Evolutionary conservation across 2,329 filamentous ascomycete genomes (phyloP), one percentile per base, ranked within the genome.

Genomic region (Ophiosphaerella korrae): DNA sequence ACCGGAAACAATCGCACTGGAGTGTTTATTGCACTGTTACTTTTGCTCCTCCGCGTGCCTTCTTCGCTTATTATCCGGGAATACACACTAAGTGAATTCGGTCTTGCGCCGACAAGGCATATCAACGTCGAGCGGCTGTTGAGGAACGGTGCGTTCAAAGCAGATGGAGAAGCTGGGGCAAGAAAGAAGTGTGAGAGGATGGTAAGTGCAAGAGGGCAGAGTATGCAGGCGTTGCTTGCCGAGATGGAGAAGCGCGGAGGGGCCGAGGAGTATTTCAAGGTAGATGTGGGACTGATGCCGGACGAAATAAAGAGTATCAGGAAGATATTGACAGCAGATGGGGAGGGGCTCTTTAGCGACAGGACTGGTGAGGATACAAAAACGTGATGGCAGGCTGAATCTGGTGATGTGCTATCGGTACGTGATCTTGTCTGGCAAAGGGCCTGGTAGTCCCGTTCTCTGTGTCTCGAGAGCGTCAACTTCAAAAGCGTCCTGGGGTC

Each of bases 1-100:
- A 87, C 86, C 0, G 88, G 88, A 8, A 92, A 91, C 68, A 88
- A 91, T 68, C 79, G 88, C 44, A 90, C 88, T 0, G 88, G 88
- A 2, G 80, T 90, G 5, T 71, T 89, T 32, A 80, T 84, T 21
- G 87, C 88, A 3, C 63, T 92, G 37, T 67, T 91, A 13, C 75
- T 89, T 24, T 73, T 81, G 13, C 74, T 90, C 9, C 83, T 83
- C 13, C 83, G 84, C 3, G 84, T 89, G 0, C 72, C 78, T 1
- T 78, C 84, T 57, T 75, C 87, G 81, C 12, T 14, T 14, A 52
- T 70, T 4, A 84, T 84, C 1, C 71, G 81, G 33, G 88, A 91
- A 68, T 91, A 90, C 67, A 77, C 78, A n/a, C 74, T 89, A 9
- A 88, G 86, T 0, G 82, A 88, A 34, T 58, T 77, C 5, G 87